Conservation (phyloP, 345 rosid species). For the Gossypium bickii region DNA sequence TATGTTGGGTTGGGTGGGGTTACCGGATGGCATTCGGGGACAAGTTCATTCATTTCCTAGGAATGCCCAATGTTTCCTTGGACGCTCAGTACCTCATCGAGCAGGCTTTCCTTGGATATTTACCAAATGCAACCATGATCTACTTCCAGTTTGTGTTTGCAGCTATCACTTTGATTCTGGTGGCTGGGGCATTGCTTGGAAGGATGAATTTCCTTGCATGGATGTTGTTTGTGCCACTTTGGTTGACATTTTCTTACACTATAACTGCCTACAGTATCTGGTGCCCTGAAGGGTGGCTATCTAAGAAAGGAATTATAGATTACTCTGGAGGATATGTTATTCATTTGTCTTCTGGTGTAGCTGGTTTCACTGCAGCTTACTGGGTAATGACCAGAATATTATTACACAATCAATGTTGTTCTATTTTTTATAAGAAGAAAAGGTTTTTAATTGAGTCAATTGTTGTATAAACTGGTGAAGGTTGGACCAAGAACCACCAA, state of each 20-base stretch:
- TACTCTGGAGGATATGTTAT: slow-evolving; percentile 63
- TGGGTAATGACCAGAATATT: slow-evolving; percentile 34
- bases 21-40: slow-evolving; percentile 50
- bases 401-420: background rate
- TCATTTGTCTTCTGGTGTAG: slow-evolving; percentile 61
- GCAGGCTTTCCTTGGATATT: slow-evolving; percentile 14
- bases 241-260: slow-evolving; percentile 65
- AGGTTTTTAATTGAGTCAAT: background rate
- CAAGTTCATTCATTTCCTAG: slow-evolving; percentile 34
- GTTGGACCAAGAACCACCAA: slow-evolving; percentile 61
- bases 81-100: slow-evolving; percentile 36
- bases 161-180: slow-evolving; percentile 53
- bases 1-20: slow-evolving; percentile 75
- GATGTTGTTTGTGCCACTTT: slow-evolving; percentile 68
- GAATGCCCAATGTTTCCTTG: slow-evolving; percentile 39
- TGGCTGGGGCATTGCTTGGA: slow-evolving; percentile 60
- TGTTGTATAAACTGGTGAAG: slow-evolving; percentile 17
- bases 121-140: slow-evolving; percentile 61
- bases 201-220: slow-evolving; percentile 69
- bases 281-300: slow-evolving; percentile 50
- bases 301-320: slow-evolving; percentile 48
- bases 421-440: background rate
- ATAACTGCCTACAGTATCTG: slow-evolving; percentile 50
- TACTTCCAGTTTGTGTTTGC: slow-evolving; percentile 63
- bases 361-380: slow-evolving; percentile 66